These are phyloP conservation scores for Paramecium sexaurelia DNA, from an alignment of 73 alveolate species.

Conservation along the genomic window DNA sequence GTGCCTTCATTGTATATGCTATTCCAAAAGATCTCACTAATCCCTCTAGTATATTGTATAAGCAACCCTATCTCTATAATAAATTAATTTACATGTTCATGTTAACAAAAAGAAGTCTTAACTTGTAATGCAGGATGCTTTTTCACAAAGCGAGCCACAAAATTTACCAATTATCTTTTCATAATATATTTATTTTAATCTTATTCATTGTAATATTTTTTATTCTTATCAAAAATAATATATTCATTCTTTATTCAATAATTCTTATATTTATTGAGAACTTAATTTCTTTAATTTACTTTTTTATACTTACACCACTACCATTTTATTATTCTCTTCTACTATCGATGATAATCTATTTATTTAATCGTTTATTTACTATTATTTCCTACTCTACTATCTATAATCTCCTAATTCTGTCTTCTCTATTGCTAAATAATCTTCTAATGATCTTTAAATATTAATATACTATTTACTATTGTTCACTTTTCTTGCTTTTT, in stretches of 20 bases:
- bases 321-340: not conserved
- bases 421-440: no score
- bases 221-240: not conserved
- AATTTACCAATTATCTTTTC: not conserved
- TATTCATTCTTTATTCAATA: not conserved
- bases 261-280: not conserved
- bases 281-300: not conserved
- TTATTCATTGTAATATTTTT: not conserved
- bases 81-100: not conserved
- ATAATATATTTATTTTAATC: not conserved
- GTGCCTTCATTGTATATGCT: slow-evolving; percentile 34
- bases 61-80: not conserved
- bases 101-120: not conserved
- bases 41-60: slow-evolving; percentile 13
- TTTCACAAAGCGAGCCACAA: slow-evolving; percentile 32
- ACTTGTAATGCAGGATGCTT: not conserved
- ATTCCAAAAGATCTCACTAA: slow-evolving; percentile 21
- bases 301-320: not conserved
- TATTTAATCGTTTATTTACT: not conserved
- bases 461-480: no score
- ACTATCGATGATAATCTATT: not conserved
- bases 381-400: not conserved
- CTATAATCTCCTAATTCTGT: no score
- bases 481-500: no score
- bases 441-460: no score